Evolutionary conservation across 257 asterid species (phyloP).

Genomic region (Echium plantagineum): DNA sequence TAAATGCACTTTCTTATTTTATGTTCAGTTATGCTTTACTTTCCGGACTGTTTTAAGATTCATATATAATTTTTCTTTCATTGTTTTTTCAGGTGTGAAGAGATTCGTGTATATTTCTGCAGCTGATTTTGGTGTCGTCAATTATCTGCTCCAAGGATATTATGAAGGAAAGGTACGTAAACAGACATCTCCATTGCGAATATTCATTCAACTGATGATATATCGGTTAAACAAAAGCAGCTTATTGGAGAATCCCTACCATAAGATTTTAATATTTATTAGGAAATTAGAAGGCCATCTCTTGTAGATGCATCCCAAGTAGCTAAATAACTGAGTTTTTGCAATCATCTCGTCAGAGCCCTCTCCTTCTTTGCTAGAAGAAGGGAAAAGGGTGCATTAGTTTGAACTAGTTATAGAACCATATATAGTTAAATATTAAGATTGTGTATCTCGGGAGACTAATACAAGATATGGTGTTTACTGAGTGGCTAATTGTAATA

Average conservation of each 20-base stretch:
- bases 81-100: conserved; percentile 39
- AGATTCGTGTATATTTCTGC: conserved; percentile 74
- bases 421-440: too few relatives aligned
- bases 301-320: not conserved
- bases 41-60: not conserved
- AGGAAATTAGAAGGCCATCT: not conserved
- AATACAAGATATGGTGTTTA: too few relatives aligned
- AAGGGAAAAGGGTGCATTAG: not conserved
- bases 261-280: too few relatives aligned
- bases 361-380: not conserved
- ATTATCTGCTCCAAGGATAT: conserved; percentile 55
- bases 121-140: conserved; percentile 73
- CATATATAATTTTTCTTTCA: conserved; percentile 3
- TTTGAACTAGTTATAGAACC: too few relatives aligned
- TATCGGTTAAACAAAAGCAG: not conserved
- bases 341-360: not conserved
- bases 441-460: too few relatives aligned
- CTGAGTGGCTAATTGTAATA: too few relatives aligned
- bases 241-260: not conserved
- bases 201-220: not conserved
- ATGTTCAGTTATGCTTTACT: too few relatives aligned
- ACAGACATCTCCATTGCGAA: not conserved
- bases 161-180: conserved; percentile 65
- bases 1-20: too few relatives aligned
- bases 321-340: not conserved